These are phyloP conservation scores for Gossypium aridum DNA, from an alignment of 441 rosid species.

Conservation along the genomic window DNA sequence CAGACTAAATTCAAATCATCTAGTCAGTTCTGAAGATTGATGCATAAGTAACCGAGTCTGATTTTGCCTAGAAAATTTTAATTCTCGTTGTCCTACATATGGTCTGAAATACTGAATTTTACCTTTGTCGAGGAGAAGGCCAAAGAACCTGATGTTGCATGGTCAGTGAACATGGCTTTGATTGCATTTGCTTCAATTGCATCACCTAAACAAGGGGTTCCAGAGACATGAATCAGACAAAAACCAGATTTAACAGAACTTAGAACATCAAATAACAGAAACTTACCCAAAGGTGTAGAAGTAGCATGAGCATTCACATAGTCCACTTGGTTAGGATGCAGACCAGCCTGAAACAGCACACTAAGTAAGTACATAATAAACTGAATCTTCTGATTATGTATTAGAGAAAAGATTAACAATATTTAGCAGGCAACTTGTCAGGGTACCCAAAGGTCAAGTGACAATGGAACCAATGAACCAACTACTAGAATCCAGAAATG, in stretches of 20 bases:
- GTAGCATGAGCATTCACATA: slow-evolving; percentile 95
- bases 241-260: not conserved
- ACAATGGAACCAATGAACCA: not conserved
- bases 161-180: slow-evolving; percentile 58
- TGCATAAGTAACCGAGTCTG: slow-evolving; percentile 1
- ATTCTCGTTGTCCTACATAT: not conserved
- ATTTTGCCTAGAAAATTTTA: not conserved
- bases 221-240: not conserved
- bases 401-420: not conserved
- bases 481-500: not conserved
- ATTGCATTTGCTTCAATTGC: slow-evolving; percentile 81
- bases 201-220: slow-evolving; percentile 52
- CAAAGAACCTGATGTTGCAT: slow-evolving; percentile 72
- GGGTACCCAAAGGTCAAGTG: not conserved
- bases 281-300: slow-evolving; percentile 78
- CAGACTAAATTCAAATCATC: not conserved
- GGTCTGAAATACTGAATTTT: slow-evolving; percentile 12
- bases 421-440: not conserved
- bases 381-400: not conserved
- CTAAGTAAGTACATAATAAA: slow-evolving; percentile 13
- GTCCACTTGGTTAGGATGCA: slow-evolving; percentile 69
- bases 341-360: slow-evolving; percentile 55
- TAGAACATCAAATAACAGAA: slow-evolving; percentile 12
- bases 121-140: slow-evolving; percentile 96
- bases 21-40: not conserved